These are phyloP conservation scores for Wallacemonas sp. DNA, from an alignment of 208 protist species.

Conservation along the genomic window DNA sequence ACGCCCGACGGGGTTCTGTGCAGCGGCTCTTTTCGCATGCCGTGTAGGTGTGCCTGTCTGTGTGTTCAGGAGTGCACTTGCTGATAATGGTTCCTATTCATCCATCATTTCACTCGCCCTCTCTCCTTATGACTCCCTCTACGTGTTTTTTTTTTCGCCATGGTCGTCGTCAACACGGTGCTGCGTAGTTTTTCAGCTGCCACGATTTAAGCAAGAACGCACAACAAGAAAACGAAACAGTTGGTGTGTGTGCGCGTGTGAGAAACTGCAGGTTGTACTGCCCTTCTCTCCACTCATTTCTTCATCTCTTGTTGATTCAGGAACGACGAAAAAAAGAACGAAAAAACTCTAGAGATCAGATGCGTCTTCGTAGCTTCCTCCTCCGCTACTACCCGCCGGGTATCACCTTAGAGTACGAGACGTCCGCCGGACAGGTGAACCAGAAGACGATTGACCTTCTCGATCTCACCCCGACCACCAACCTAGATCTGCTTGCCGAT, in stretches of 20 bases:
- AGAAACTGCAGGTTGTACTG: background rate
- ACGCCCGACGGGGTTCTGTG: no score
- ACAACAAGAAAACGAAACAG: no score
- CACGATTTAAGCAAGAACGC: no score
- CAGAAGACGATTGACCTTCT: conserved; percentile 94
- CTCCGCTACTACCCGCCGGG: conserved; percentile 96
- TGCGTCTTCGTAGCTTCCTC: conserved; percentile 94
- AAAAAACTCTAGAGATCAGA: conserved; percentile 21
- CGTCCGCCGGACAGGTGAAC: conserved; percentile 70
- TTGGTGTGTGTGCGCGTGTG: background rate
- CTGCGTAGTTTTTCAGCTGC: no score
- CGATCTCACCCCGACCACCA: conserved; percentile 75
- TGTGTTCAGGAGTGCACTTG: background rate
- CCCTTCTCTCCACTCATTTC: background rate
- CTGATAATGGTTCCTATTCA: background rate
- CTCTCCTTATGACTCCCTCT: background rate
- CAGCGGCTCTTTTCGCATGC: no score
- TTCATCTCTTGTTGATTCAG: no score
- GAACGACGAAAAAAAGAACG: conserved; percentile 19
- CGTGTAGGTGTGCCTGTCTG: background rate
- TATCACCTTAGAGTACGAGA: conserved; percentile 93
- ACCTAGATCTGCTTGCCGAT: conserved; percentile 80
- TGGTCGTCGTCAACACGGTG: no score
- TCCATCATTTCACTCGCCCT: background rate
- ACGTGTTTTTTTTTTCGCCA: background rate